Base-by-base conservation (phyloP, 179 eudicot genomes). In the Spinacia oleracea region DNA sequence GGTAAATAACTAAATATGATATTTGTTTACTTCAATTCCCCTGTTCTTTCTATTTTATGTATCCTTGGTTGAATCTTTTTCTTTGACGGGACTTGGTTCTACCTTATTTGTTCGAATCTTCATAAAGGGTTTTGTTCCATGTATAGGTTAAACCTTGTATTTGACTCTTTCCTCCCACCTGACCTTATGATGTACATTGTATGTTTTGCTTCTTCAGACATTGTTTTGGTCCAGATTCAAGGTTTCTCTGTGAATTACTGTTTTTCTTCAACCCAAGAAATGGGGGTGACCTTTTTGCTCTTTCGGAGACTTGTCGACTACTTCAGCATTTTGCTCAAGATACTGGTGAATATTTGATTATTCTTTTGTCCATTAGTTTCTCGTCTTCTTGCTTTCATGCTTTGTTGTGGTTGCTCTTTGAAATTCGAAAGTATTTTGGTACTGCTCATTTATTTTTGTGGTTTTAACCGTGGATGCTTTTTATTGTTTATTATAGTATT, bases 151-250 rank as follows among this genome's bases (percentile, higher is more conserved):
- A 45, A 62, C 45, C 34, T 55, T 32, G 23, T 62, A 20, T 9
- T 66, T 35, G 23, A 18, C 45, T 20, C 20, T 5, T 63, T 31
- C 32, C 16, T 29, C 16, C 65, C 6, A 25, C 31, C 34, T 60
- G 35, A 29, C 15, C 16, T 8, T 29, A 27, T 68, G 31, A 62
- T 79, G 15, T 71, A 20, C 76, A 68, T n/a, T 72, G 9, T 64
- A 23, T 83, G 29, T 74, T 78, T 70, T 86, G 62, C 23, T 66
- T 69, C 60, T 88, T 51, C 94, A 96, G 99, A 83, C 84, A 85
- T 31, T 90, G 96, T 84, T 92, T 96, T 82, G 89, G 88, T 67
- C 90, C 90, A 71, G 89, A 89, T 81, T 96, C 99, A 20, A 88
- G 88, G 84, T 96, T 87, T 81, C 98, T 96, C 69, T 83, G 87